Base-by-base conservation (phyloP, 768 basidiomycete species). In the Mrakia gelida region DNA sequence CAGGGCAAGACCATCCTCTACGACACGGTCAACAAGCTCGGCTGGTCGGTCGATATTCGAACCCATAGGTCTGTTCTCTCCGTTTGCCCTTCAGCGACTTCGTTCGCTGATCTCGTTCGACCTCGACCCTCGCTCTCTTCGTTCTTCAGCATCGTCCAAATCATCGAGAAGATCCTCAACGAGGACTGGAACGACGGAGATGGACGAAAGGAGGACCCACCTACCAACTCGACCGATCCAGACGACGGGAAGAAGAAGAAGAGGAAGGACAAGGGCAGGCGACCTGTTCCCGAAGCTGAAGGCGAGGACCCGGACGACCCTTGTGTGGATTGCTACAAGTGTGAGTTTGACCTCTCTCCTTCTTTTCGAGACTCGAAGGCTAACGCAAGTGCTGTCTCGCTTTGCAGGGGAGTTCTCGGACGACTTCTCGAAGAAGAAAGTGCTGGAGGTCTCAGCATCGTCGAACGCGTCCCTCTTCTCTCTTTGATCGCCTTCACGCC, bases 1-100 rank as follows among this genome's bases (percentile, higher is more conserved):
- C 87, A 92, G 0, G 96, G 96, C 32, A 89, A 91, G 82, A 88
- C 90, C 23, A 89, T 92, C 71, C 85, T 90, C 9, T 96, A 94
- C 83, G 95, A 98, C 83, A 94, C 94, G 0, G 92, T 97, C 41
- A 88, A 88, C 28, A 89, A 90, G 81, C 87, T 91, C 21, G 89
- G 89, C 1, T 97, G 95, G 95, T 85, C 86, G 26, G 93, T 93
- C 30, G 89, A 91, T 81, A 82, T 92, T 26, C 86, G 90, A 26
- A 91, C 89, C 11, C 93, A 95, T 78, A 82, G 87, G 78, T 79
- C 0, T 28, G 73, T 73, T 34, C 15, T 28, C 26, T 32, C 5
- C 38, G 23, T 32, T 45, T n/a, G 28, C 45, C 34, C 26, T 32
- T 10, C 23, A 10, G 8, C 13, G n/a, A 65, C 41, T 15, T 23